Base-by-base conservation (phyloP, 305 asterid species). In the Fraxinus xanthoxyloides region DNA sequence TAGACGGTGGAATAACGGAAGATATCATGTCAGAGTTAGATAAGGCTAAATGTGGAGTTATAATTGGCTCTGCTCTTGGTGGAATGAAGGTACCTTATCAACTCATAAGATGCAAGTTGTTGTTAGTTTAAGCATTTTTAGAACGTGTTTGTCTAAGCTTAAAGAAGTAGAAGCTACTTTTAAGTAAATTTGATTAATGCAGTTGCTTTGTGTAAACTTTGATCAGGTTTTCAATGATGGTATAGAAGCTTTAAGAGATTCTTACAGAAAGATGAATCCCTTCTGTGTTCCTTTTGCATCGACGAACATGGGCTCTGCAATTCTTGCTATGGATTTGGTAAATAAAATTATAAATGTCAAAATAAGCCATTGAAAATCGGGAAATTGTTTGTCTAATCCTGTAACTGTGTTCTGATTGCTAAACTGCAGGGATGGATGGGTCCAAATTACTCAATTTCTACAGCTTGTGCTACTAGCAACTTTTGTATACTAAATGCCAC, bases 391-490 rank as follows among this genome's bases (percentile, higher is more conserved):
- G 4, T 63, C 8, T 43, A 54, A 34, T 12, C 17, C 5, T 13
- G 46, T 63, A 46, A n/a, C 69, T 31, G 9, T 32, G 78, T 30
- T 75, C 34, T 72, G 56, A 9, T 70, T 24, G 7, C 63, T 76
- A 46, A 76, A 63, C 59, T 63, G 46, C 88, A 88, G 89, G 91
- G 90, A 7, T 88, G 91, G 91, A 88, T 85, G 91, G 91, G 91
- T 35, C 91, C 91, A 32, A 86, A 80, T 70, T 88, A 88, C 77
- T 85, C 91, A 26, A 88, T 88, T 59, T 86, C 88, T 54, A 84
- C 91, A 7, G 89, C 88, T 75, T 85, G 90, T 80, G 91, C 91
- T 13, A 88, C 91, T 23, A 85, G 90, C 87, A 88, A 88, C 84
- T 88, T 86, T 74, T 86, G 87, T 80, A 85, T 88, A 36, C 80